Evolutionary conservation across 2,329 filamentous ascomycete species (phyloP).

Genomic region (Alternaria sp.): DNA sequence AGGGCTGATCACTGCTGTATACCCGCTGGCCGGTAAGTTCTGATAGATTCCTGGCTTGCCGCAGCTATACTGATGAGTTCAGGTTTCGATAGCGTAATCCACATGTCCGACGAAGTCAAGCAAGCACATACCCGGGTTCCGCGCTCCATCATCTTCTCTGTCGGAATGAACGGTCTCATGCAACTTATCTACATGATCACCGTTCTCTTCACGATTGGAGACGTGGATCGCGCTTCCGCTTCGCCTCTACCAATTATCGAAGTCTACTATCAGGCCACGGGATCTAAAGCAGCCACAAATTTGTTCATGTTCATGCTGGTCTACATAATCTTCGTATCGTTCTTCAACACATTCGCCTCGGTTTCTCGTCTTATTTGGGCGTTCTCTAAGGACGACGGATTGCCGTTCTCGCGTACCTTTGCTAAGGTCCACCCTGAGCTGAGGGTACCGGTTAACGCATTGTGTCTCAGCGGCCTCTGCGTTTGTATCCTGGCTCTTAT

Average conservation of each 20-base stretch:
- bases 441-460: constrained; percentile 26
- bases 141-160: constrained; percentile 52
- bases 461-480: constrained; percentile 24
- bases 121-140: constrained; percentile 29
- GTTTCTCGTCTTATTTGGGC: constrained; percentile 58
- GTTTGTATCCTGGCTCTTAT: constrained; percentile 42
- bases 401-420: constrained; percentile 46
- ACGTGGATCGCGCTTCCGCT: constrained; percentile 47
- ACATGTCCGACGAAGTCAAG: constrained; percentile 44
- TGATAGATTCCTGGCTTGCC: background rate
- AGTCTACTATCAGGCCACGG: constrained; percentile 50
- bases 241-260: constrained; percentile 54
- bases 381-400: constrained; percentile 55
- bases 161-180: constrained; percentile 52
- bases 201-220: constrained; percentile 54
- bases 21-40: constrained; percentile 3
- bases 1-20: constrained; percentile 44
- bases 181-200: constrained; percentile 52
- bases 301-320: constrained; percentile 45
- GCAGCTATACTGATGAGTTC: background rate
- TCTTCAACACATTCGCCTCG: constrained; percentile 54
- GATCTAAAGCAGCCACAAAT: constrained; percentile 47
- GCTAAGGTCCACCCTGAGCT: constrained; percentile 30
- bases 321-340: constrained; percentile 43
- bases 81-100: constrained; percentile 57